Conservation (phyloP, 768 basidiomycete genomes). For the Hemileccinum impolitum region DNA sequence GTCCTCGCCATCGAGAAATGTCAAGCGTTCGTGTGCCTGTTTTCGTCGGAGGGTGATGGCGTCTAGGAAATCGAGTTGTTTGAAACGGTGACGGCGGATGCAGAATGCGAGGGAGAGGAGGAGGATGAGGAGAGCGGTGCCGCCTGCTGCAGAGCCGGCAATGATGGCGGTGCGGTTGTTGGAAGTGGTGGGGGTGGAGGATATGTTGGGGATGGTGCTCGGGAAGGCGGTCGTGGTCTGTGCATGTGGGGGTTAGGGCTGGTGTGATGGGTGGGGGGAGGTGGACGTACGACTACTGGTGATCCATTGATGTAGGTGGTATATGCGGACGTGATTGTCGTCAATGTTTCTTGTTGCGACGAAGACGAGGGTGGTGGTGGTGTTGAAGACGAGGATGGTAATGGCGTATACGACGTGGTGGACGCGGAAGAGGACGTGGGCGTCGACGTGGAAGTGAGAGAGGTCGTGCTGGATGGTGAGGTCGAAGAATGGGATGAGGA, state of each 20-base stretch:
- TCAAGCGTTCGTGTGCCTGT: slow-evolving; percentile 17
- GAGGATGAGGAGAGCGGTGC: slow-evolving; percentile 35
- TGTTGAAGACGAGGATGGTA: not conserved
- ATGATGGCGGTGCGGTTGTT: slow-evolving; percentile 38
- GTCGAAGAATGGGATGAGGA: no score
- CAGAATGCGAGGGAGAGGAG: slow-evolving; percentile 36
- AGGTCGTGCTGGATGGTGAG: no score
- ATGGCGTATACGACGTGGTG: not conserved
- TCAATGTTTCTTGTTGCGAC: slow-evolving; percentile 5
- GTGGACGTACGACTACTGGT: slow-evolving; percentile 15
- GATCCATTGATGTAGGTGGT: slow-evolving; percentile 17
- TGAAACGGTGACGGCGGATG: slow-evolving; percentile 36
- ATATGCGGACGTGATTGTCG: slow-evolving; percentile 19
- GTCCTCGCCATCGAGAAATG: slow-evolving; percentile 26
- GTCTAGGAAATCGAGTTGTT: slow-evolving; percentile 29
- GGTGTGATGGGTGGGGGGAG: not conserved
- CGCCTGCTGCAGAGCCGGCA: slow-evolving; percentile 40
- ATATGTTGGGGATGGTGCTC: slow-evolving; percentile 14
- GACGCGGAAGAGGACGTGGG: not conserved
- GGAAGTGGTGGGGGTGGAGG: slow-evolving; percentile 1
- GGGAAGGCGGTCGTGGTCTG: slow-evolving; percentile 17
- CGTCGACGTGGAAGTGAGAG: no score
- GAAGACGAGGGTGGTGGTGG: slow-evolving; percentile 2
- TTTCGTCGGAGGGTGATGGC: slow-evolving; percentile 24
- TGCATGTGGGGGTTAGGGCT: no score